Evolutionary conservation across 2,329 filamentous ascomycete genomes (phyloP).

Genomic region (Biscogniauxia marginata): DNA sequence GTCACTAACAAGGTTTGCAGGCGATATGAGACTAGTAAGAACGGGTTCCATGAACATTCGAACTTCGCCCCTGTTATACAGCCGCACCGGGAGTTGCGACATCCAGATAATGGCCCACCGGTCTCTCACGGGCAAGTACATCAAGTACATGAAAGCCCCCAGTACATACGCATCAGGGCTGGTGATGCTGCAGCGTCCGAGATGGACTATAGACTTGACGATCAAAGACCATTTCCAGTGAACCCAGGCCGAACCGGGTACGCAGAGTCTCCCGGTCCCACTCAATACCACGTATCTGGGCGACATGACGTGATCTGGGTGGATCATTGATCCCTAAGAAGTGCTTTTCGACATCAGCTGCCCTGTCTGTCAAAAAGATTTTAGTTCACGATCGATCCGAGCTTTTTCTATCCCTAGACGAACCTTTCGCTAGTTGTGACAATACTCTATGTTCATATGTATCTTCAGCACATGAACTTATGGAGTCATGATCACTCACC

Average conservation of each 20-base stretch:
- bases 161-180: constrained; percentile 8
- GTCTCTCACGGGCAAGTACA: not conserved
- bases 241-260: constrained; percentile 19
- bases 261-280: constrained; percentile 13
- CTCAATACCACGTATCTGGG: constrained; percentile 16
- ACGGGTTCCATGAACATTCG: constrained; percentile 8
- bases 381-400: not conserved
- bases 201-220: constrained; percentile 12
- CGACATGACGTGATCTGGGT: constrained; percentile 25
- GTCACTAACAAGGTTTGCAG: constrained; percentile 19
- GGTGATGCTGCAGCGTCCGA: constrained; percentile 3
- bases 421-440: not conserved
- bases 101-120: not conserved
- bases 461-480: not conserved
- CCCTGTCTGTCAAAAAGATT: not conserved
- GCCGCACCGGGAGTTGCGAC: constrained; percentile 3
- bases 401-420: not conserved
- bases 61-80: constrained; percentile 1
- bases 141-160: not conserved
- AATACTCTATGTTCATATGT: not conserved
- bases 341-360: not conserved
- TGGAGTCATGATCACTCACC: not conserved
- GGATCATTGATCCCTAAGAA: constrained; percentile 6
- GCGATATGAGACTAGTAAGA: constrained; percentile 4
- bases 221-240: constrained; percentile 19